Evolutionary conservation across 2,329 filamentous ascomycete species (phyloP).

Genomic region (Septoria linicola): DNA sequence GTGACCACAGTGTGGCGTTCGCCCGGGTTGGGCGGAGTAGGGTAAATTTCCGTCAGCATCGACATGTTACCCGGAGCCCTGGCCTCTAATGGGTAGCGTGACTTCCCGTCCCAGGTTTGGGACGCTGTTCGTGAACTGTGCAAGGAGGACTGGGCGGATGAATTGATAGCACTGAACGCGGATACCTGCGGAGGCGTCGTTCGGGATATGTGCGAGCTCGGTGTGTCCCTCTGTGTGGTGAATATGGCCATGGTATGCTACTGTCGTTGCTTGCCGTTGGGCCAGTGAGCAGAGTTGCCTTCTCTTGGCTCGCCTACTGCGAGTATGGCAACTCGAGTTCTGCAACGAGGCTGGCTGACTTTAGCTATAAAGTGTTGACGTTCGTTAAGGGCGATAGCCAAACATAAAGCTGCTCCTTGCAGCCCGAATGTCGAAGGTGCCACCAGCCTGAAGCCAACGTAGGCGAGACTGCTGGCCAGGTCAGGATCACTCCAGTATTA

Average conservation of each 20-base stretch:
- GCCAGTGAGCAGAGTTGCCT: too few relatives aligned
- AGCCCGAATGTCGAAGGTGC: too few relatives aligned
- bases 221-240: neutral
- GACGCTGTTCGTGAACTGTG: conserved; percentile 4
- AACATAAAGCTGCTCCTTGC: too few relatives aligned
- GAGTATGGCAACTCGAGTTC: too few relatives aligned
- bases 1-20: conserved; percentile 22
- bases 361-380: too few relatives aligned
- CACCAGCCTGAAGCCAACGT: too few relatives aligned
- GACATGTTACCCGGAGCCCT: conserved; percentile 7
- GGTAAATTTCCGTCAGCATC: conserved; percentile 15
- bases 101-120: conserved; percentile 21
- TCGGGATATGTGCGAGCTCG: conserved; percentile 15
- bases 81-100: conserved; percentile 11
- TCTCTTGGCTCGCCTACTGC: too few relatives aligned
- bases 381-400: too few relatives aligned
- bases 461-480: too few relatives aligned
- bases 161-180: conserved; percentile 21
- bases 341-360: too few relatives aligned
- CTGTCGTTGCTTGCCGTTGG: too few relatives aligned
- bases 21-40: conserved; percentile 9
- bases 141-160: conserved; percentile 21
- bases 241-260: neutral
- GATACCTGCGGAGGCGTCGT: conserved; percentile 24
- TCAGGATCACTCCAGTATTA: too few relatives aligned